Evolutionary conservation across 495 filamentous ascomycete genomes (phyloP).

Genomic region (Neurospora sp.): DNA sequence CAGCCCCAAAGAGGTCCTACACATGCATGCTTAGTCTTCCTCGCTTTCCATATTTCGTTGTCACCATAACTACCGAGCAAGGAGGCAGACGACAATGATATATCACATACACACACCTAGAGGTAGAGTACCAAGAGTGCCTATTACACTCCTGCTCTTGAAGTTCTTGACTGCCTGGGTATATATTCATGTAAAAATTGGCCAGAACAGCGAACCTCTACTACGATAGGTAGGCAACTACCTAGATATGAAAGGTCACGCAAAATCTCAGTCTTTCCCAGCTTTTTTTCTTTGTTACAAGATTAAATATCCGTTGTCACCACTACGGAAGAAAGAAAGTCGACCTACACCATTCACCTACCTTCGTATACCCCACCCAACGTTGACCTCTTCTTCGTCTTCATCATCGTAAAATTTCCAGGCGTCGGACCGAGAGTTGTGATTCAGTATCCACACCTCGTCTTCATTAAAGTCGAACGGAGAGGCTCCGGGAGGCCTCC

Average conservation of each 20-base stretch:
- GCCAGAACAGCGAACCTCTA: background rate
- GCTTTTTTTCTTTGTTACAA: background rate
- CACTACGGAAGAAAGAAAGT: background rate
- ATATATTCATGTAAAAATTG: background rate
- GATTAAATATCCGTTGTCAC: background rate
- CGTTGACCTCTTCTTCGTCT: background rate
- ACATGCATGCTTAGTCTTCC: background rate
- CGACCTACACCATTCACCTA: background rate
- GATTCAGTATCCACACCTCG: background rate
- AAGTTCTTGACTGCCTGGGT: background rate
- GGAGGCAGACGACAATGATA: background rate
- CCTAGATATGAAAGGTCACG: background rate
- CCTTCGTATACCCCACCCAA: background rate
- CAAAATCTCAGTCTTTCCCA: background rate
- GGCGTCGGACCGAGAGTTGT: background rate
- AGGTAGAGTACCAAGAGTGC: background rate
- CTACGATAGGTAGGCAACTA: background rate
- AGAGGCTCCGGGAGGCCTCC: background rate
- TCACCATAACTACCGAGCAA: background rate
- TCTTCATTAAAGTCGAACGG: background rate
- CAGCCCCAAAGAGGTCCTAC: background rate
- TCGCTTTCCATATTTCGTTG: background rate
- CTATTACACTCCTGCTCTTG: background rate
- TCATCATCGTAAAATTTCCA: background rate
- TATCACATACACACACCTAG: background rate